Conservation (phyloP, 805 yeast genomes). For the Metschnikowia reukaufii region DNA sequence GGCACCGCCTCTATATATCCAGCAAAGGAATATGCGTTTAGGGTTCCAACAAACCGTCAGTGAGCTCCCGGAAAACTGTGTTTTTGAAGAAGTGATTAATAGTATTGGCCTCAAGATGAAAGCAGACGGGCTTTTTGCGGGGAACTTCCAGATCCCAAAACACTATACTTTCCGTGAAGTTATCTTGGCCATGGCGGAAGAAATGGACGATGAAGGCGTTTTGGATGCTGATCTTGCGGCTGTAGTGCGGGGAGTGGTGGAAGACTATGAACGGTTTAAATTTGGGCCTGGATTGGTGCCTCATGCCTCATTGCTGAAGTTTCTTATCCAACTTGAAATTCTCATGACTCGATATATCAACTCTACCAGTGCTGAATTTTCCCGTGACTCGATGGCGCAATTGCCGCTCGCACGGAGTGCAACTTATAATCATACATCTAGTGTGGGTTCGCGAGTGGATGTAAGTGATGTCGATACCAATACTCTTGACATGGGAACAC, state of each 20-base stretch:
- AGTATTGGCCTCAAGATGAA: conserved; percentile 59
- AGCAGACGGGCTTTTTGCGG: conserved; percentile 44
- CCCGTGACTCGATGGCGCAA: conserved; percentile 1
- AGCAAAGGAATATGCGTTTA: conserved; percentile 27
- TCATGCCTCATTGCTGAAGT: conserved; percentile 57
- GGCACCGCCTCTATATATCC: conserved; percentile 43
- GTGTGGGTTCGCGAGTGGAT: conserved; percentile 3
- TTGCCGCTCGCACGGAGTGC: conserved; percentile 2
- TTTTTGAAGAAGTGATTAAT: conserved; percentile 57
- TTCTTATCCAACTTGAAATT: conserved; percentile 43
- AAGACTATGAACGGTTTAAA: conserved; percentile 63
- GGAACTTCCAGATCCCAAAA: conserved; percentile 36
- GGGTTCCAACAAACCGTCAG: conserved; percentile 23
- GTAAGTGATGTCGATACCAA: neutral
- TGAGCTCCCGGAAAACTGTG: conserved; percentile 29
- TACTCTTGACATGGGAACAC: neutral
- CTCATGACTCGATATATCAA: conserved; percentile 10
- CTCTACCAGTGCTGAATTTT: conserved; percentile 8
- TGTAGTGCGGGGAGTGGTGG: conserved; percentile 29
- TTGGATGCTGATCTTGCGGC: conserved; percentile 15
- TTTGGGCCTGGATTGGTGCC: conserved; percentile 63
- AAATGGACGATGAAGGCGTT: conserved; percentile 11
- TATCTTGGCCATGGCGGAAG: conserved; percentile 33
- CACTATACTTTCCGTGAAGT: conserved; percentile 44
- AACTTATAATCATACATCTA: conserved; percentile 7